Evolutionary conservation across 2,329 filamentous ascomycete genomes (phyloP).

Genomic region (Bisporella sp.): DNA sequence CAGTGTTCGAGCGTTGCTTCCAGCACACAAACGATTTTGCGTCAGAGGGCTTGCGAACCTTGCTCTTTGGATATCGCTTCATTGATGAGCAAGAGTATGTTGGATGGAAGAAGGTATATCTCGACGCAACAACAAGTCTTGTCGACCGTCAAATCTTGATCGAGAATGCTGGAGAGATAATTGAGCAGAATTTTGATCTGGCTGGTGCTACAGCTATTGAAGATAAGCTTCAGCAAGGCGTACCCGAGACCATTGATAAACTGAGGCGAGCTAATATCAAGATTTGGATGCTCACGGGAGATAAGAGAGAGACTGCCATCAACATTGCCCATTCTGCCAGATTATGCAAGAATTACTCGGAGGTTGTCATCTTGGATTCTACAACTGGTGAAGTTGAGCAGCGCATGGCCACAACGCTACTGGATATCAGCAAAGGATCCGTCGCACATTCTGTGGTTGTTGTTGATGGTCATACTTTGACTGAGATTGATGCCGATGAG

Average conservation of each 20-base stretch:
- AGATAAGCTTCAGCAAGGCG: slow-evolving; percentile 83
- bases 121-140: slow-evolving; percentile 76
- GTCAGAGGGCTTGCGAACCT: slow-evolving; percentile 75
- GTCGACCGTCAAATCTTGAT: slow-evolving; percentile 71
- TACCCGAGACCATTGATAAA: slow-evolving; percentile 88
- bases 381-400: slow-evolving; percentile 53
- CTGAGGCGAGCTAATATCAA: slow-evolving; percentile 78
- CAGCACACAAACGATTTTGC: slow-evolving; percentile 86
- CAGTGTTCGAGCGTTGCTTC: slow-evolving; percentile 63
- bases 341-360: slow-evolving; percentile 64
- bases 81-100: slow-evolving; percentile 67
- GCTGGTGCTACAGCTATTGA: slow-evolving; percentile 88
- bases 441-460: slow-evolving; percentile 77
- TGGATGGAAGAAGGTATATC: slow-evolving; percentile 69
- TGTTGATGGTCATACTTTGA: slow-evolving; percentile 71
- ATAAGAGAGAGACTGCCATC: slow-evolving; percentile 87
- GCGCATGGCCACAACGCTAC: slow-evolving; percentile 57
- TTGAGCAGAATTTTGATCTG: slow-evolving; percentile 78
- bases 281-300: slow-evolving; percentile 93
- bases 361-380: slow-evolving; percentile 68
- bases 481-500: slow-evolving; percentile 62
- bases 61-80: slow-evolving; percentile 77
- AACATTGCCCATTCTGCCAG: slow-evolving; percentile 85
- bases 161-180: slow-evolving; percentile 70
- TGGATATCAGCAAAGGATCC: slow-evolving; percentile 55